Conservation (phyloP, 2,329 filamentous ascomycete species). For the Cryphonectria radicalis region DNA sequence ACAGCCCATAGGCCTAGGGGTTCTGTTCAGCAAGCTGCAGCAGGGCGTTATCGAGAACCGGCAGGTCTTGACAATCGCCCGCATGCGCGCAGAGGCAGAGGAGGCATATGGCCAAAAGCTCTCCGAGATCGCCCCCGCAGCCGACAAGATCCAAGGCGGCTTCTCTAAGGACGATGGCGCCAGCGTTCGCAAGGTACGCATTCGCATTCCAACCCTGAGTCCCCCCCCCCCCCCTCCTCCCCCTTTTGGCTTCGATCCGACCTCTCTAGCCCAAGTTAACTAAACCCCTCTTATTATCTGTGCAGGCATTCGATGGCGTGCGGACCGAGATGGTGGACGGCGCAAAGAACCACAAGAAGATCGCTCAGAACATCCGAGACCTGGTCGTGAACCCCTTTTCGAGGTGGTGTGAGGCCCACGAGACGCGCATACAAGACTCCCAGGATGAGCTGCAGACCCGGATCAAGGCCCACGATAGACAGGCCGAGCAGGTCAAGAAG, state of each 20-base stretch:
- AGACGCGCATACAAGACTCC: slow-evolving; percentile 85
- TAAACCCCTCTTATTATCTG: not conserved
- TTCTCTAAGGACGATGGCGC: slow-evolving; percentile 93
- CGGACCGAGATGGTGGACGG: slow-evolving; percentile 92
- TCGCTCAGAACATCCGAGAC: slow-evolving; percentile 94
- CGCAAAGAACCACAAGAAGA: slow-evolving; percentile 88
- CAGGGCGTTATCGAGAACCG: slow-evolving; percentile 95
- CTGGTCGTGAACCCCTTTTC: slow-evolving; percentile 93
- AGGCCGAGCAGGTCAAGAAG: slow-evolving; percentile 89
- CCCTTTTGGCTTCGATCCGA: not conserved
- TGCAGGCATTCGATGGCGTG: slow-evolving; percentile 91
- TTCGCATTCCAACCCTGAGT: slow-evolving; percentile 29
- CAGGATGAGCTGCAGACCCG: slow-evolving; percentile 91
- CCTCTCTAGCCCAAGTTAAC: slow-evolving; percentile 1
- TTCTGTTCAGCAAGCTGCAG: slow-evolving; percentile 94
- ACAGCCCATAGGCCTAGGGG: slow-evolving; percentile 69
- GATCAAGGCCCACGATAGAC: slow-evolving; percentile 91
- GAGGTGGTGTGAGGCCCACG: slow-evolving; percentile 95
- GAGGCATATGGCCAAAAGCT: slow-evolving; percentile 84
- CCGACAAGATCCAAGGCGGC: slow-evolving; percentile 81
- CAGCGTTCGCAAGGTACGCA: slow-evolving; percentile 84
- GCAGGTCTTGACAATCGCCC: slow-evolving; percentile 88
- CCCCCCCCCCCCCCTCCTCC: no score
- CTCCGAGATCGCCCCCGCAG: slow-evolving; percentile 77
- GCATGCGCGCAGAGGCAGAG: slow-evolving; percentile 94